These are phyloP conservation scores for Coelastrella sp. DNA, from an alignment of 139 green algal genomes.

Conservation along the genomic window DNA sequence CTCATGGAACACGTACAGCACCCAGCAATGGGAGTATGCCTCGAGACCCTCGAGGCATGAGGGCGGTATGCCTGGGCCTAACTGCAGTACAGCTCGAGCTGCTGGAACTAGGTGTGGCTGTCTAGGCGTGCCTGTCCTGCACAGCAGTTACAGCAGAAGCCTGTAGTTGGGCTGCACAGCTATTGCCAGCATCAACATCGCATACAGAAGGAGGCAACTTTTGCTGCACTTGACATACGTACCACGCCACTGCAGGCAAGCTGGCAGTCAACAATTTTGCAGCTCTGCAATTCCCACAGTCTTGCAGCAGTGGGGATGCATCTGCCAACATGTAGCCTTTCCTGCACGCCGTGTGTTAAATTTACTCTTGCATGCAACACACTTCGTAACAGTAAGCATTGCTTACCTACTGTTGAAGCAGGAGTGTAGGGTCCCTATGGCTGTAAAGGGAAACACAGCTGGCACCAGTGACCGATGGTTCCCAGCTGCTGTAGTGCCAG, in stretches of 20 bases:
- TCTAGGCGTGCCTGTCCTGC: slow-evolving; percentile 88
- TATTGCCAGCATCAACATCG: too few relatives aligned
- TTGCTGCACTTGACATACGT: too few relatives aligned
- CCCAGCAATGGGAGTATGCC: slow-evolving; percentile 92
- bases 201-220: too few relatives aligned
- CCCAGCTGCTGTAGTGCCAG: not conserved
- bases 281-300: too few relatives aligned
- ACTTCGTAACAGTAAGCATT: not conserved
- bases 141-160: too few relatives aligned
- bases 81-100: slow-evolving; percentile 70
- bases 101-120: slow-evolving; percentile 87
- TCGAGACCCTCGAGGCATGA: slow-evolving; percentile 84
- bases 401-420: slow-evolving; percentile 30
- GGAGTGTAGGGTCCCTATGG: slow-evolving; percentile 18
- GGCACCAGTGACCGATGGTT: not conserved
- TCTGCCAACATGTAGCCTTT: too few relatives aligned
- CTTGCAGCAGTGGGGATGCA: too few relatives aligned
- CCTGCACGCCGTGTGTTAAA: too few relatives aligned
- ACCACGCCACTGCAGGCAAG: too few relatives aligned
- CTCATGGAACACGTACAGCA: slow-evolving; percentile 95
- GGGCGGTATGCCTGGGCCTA: slow-evolving; percentile 69
- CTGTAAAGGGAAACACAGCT: slow-evolving; percentile 7
- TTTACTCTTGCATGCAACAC: too few relatives aligned
- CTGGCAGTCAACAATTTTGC: too few relatives aligned
- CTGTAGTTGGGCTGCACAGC: too few relatives aligned